Evolutionary conservation across 148 eudicot genomes (phyloP).

Genomic region (Salicornia ramosissima): DNA sequence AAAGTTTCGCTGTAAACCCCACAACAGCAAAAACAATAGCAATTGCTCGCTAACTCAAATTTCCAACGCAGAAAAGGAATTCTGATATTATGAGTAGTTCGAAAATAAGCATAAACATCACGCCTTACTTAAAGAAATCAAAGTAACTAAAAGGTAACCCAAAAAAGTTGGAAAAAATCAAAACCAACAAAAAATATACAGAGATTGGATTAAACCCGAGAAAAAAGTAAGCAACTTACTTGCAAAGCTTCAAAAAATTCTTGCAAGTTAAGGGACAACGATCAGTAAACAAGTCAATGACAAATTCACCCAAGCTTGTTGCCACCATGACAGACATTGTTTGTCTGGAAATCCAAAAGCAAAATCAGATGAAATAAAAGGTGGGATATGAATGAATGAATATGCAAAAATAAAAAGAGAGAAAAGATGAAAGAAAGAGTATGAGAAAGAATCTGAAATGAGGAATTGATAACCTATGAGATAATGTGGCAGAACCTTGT

Average conservation of each 20-base stretch:
- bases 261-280: constrained; percentile 88
- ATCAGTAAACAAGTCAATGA: constrained; percentile 71
- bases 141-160: not conserved
- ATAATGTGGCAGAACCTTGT: too few relatives aligned
- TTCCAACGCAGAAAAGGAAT: not conserved
- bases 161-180: not conserved
- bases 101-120: too few relatives aligned
- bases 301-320: constrained; percentile 83
- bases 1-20: not conserved
- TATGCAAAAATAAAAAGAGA: too few relatives aligned
- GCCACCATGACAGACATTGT: constrained; percentile 81
- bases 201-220: not conserved
- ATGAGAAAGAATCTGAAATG: too few relatives aligned
- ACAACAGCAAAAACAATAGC: not conserved
- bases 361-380: too few relatives aligned
- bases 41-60: not conserved
- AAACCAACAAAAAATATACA: not conserved
- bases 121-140: not conserved
- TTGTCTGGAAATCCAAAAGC: too few relatives aligned
- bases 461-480: too few relatives aligned
- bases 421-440: too few relatives aligned
- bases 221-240: constrained; percentile 35
- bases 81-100: not conserved
- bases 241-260: constrained; percentile 91
- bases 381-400: too few relatives aligned